phyloP scores from a whole-genome alignment of 306 rosid genomes.

The Cajanus cajan region DNA sequence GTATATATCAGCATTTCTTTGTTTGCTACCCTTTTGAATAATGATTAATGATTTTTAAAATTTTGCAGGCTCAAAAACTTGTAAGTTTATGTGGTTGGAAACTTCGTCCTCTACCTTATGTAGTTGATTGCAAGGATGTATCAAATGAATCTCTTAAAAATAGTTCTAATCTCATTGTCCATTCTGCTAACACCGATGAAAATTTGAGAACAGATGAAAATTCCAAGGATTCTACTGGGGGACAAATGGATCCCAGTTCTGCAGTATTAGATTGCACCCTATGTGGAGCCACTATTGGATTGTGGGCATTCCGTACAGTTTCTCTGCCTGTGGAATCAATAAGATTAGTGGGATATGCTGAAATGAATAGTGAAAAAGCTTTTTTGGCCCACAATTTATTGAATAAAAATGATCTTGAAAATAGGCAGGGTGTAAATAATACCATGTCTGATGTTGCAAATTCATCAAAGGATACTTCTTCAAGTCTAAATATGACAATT shows the following conservation, averaged over 20 bases:
- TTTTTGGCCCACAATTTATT: conserved; percentile 36
- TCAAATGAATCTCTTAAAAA: conserved; percentile 46
- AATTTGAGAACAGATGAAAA: conserved; percentile 32
- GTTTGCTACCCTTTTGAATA: background rate
- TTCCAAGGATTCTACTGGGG: conserved; percentile 36
- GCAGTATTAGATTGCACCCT: conserved; percentile 80
- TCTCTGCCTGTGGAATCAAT: conserved; percentile 67
- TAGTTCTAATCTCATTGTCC: conserved; percentile 31
- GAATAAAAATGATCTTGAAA: conserved; percentile 35
- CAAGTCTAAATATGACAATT: conserved; percentile 71
- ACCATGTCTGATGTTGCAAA: conserved; percentile 36
- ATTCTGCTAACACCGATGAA: conserved; percentile 38
- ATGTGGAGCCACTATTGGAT: conserved; percentile 93
- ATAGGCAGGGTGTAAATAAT: conserved; percentile 35
- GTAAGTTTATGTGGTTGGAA: conserved; percentile 92
- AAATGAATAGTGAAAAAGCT: conserved; percentile 42
- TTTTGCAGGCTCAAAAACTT: conserved; percentile 77
- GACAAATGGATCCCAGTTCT: conserved; percentile 68
- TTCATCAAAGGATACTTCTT: conserved; percentile 44
- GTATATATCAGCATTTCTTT: conserved; percentile 13
- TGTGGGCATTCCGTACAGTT: conserved; percentile 77
- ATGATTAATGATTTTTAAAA: conserved; percentile 1
- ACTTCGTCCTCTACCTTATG: conserved; percentile 74
- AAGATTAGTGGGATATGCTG: conserved; percentile 71
- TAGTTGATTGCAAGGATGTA: conserved; percentile 54